Evolutionary conservation across 148 eudicot genomes (phyloP).

Genomic region (Spergularia bocconei): DNA sequence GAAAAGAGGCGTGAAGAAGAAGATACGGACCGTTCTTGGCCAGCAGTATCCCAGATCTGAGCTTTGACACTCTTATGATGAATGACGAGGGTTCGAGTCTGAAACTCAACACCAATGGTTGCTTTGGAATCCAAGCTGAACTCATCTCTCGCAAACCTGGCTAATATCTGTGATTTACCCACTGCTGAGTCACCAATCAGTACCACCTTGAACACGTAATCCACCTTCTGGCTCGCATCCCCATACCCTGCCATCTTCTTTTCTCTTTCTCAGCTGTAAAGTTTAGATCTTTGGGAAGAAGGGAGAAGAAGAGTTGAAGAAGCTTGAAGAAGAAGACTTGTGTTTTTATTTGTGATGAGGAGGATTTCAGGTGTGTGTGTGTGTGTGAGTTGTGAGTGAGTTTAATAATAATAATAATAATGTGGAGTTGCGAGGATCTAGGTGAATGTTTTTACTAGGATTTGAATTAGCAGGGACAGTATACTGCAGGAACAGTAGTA

Average conservation of each 20-base stretch:
- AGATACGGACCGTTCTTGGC: constrained; percentile 59
- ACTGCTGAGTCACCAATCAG: constrained; percentile 77
- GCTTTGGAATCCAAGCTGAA: constrained; percentile 82
- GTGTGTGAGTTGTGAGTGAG: not conserved
- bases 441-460: no score
- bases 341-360: not conserved
- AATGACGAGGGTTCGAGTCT: constrained; percentile 65
- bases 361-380: not conserved
- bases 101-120: constrained; percentile 79
- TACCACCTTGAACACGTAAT: constrained; percentile 74
- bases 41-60: constrained; percentile 96
- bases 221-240: constrained; percentile 55
- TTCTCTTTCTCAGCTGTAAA: constrained; percentile 5
- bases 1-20: not conserved
- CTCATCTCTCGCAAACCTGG: constrained; percentile 70
- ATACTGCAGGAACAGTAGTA: no score
- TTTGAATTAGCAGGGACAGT: no score
- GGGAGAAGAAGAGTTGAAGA: not conserved
- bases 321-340: not conserved
- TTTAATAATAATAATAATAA: no score
- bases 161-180: constrained; percentile 71
- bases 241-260: constrained; percentile 40
- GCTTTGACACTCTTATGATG: constrained; percentile 70
- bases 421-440: no score
- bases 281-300: no score